These are phyloP conservation scores for Fusarium sp. DNA, from an alignment of 2,329 filamentous ascomycete species.

Conservation along the genomic window DNA sequence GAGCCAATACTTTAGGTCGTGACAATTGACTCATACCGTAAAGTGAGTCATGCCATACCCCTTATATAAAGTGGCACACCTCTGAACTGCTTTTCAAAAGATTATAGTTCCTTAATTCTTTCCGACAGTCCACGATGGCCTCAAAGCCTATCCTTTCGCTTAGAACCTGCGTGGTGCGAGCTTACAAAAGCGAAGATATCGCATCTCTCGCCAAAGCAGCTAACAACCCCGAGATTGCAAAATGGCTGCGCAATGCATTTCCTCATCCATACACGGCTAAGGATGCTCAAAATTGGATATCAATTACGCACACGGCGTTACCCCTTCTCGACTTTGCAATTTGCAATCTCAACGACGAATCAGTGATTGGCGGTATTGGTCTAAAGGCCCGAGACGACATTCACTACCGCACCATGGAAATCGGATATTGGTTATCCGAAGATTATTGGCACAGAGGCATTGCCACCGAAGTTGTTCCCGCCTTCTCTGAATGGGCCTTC, in stretches of 20 bases:
- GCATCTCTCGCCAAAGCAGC: slow-evolving; percentile 4
- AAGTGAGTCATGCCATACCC: too few species aligned
- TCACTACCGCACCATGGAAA: slow-evolving; percentile 10
- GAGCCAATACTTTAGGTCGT: too few species aligned
- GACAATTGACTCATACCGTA: too few species aligned
- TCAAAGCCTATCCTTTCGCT: background rate
- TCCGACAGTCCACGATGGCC: background rate
- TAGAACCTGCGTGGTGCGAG: background rate
- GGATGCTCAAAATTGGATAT: slow-evolving; percentile 7
- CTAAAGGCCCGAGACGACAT: slow-evolving; percentile 5
- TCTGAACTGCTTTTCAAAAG: too few species aligned
- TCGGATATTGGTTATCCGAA: slow-evolving; percentile 6
- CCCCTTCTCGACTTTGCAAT: slow-evolving; percentile 2
- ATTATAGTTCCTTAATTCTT: too few species aligned
- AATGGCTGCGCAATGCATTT: background rate
- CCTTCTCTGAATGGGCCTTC: background rate
- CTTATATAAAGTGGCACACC: too few species aligned
- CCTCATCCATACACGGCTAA: background rate
- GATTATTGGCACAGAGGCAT: slow-evolving; percentile 2
- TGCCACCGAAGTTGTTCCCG: background rate
- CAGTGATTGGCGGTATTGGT: background rate
- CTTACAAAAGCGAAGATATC: background rate
- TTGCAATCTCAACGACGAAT: fast-evolving
- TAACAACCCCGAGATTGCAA: background rate
- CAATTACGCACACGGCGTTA: background rate